These are phyloP conservation scores for Bruguiera parviflora DNA, from an alignment of 345 rosid species.

Conservation along the genomic window DNA sequence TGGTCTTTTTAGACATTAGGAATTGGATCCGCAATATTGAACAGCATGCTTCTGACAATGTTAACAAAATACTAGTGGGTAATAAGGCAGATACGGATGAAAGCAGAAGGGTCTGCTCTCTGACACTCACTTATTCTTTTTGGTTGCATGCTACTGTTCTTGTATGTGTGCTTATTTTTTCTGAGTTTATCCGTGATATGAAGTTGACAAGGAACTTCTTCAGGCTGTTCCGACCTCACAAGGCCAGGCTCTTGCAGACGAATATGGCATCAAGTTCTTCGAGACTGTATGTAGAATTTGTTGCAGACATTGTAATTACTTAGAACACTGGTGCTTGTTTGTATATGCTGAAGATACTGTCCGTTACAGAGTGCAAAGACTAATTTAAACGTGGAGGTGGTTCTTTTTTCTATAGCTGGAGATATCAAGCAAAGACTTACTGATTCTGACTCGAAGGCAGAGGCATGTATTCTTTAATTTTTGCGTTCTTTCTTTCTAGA, in stretches of 20 bases:
- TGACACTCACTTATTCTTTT: not conserved
- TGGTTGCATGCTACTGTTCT: not conserved
- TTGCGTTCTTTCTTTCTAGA: no score
- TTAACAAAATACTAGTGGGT: slow-evolving; percentile 55
- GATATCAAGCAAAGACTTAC: no score
- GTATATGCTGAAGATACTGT: no score
- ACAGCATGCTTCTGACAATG: slow-evolving; percentile 21
- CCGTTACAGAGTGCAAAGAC: no score
- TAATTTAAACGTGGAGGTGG: no score
- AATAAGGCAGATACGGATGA: slow-evolving; percentile 71
- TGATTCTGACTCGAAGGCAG: no score
- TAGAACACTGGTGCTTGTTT: not conserved
- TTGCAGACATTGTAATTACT: not conserved
- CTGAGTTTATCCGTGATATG: not conserved
- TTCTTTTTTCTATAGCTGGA: no score
- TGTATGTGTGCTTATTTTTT: not conserved
- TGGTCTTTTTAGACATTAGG: slow-evolving; percentile 41
- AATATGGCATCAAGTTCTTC: slow-evolving; percentile 94
- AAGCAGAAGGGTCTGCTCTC: slow-evolving; percentile 49
- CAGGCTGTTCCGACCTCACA: slow-evolving; percentile 97
- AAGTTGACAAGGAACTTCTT: not conserved
- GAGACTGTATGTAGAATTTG: slow-evolving; percentile 64
- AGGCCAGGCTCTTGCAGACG: slow-evolving; percentile 99
- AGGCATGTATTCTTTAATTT: not conserved
- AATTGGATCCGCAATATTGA: slow-evolving; percentile 66